Evolutionary conservation across 805 yeast genomes (phyloP).

Genomic region (Suhomyces prunicola): DNA sequence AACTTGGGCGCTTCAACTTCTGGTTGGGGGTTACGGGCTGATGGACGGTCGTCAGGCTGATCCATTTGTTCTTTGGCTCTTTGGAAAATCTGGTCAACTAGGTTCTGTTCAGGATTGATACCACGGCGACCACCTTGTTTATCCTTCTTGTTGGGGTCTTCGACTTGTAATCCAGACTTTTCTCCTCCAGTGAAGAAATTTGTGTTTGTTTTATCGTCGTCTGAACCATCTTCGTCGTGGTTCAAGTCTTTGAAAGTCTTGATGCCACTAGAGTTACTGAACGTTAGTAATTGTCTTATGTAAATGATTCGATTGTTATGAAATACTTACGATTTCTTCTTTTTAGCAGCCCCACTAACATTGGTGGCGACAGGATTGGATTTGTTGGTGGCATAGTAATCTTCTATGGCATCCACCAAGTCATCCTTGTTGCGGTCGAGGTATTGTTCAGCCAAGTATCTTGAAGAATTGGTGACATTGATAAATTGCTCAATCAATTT

Average conservation of each 20-base stretch:
- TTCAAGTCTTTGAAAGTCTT: conserved; percentile 40
- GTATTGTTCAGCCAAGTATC: conserved; percentile 38
- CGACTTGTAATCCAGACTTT: conserved; percentile 75
- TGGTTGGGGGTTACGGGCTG: conserved; percentile 25
- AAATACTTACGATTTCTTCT: conserved; percentile 2
- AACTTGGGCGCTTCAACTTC: conserved; percentile 27
- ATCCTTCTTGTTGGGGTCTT: conserved; percentile 57
- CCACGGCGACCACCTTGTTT: conserved; percentile 15
- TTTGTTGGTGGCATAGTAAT: conserved; percentile 29
- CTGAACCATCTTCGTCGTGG: conserved; percentile 43
- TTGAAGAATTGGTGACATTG: conserved; percentile 33
- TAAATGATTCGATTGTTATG: not conserved
- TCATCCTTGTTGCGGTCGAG: conserved; percentile 35
- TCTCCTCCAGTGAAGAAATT: conserved; percentile 69
- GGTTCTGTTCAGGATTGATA: conserved; percentile 26
- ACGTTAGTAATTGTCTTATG: not conserved
- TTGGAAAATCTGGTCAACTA: conserved; percentile 66
- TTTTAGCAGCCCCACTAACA: conserved; percentile 2
- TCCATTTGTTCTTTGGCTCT: conserved; percentile 52
- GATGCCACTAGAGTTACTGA: conserved; percentile 19
- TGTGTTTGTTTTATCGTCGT: conserved; percentile 50
- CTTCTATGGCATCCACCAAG: conserved; percentile 40
- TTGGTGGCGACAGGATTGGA: conserved; percentile 7
- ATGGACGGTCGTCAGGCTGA: conserved; percentile 34
- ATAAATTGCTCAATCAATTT: conserved; percentile 32